phyloP scores from a whole-genome alignment of 2,329 filamentous ascomycete genomes.

The Paraconiothyrium sp. region DNA sequence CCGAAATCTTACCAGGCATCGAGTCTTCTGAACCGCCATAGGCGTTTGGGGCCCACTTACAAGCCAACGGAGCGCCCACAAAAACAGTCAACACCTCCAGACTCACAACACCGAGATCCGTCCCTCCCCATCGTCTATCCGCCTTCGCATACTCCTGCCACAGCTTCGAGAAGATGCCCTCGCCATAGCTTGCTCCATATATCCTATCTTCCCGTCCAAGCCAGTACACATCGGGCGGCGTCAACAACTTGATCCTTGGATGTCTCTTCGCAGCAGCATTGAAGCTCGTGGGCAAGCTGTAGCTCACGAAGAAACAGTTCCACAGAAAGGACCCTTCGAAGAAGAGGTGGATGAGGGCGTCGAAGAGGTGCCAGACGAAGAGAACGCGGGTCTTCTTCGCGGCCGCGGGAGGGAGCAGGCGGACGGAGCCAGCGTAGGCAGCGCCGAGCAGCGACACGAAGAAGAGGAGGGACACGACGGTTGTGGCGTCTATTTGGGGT shows the following conservation, averaged over 20 bases:
- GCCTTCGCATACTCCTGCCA: conserved; percentile 75
- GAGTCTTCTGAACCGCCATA: background rate
- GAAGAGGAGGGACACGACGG: conserved; percentile 63
- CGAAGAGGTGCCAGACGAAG: conserved; percentile 95
- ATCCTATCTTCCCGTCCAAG: conserved; percentile 62
- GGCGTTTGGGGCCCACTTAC: conserved; percentile 8
- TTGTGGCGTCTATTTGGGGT: conserved; percentile 58
- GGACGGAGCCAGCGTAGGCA: conserved; percentile 60
- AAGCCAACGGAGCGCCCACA: conserved; percentile 65
- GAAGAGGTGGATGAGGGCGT: conserved; percentile 88
- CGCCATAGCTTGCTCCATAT: conserved; percentile 69
- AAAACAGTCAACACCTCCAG: conserved; percentile 70
- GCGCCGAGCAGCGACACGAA: conserved; percentile 63
- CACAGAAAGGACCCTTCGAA: conserved; percentile 93
- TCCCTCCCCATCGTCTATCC: conserved; percentile 67
- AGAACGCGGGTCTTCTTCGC: conserved; percentile 73
- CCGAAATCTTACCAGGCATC: background rate
- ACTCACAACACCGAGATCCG: conserved; percentile 67
- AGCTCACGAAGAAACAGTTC: conserved; percentile 85
- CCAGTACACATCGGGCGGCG: conserved; percentile 62
- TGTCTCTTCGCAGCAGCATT: conserved; percentile 38
- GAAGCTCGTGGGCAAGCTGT: conserved; percentile 53
- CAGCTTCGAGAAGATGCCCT: conserved; percentile 61
- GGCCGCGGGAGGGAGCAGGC: conserved; percentile 63
- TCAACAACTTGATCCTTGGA: conserved; percentile 50